phyloP scores from a whole-genome alignment of 192 early-diverging fungal genomes.

The Umbelopsis ramanniana region DNA sequence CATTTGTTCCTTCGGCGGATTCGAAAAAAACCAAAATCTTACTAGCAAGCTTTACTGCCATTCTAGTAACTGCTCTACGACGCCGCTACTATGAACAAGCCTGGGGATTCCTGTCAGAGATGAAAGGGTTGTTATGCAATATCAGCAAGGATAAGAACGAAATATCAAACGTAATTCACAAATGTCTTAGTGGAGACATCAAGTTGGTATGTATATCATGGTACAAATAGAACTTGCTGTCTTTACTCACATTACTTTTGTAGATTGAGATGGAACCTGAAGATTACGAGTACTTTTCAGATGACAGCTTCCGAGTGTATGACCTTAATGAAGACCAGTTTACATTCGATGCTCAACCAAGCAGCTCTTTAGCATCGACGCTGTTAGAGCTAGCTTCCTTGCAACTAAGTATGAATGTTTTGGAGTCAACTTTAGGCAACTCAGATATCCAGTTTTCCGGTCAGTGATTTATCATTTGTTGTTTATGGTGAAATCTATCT shows the following conservation, averaged over 20 bases:
- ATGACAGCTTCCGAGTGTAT: conserved; percentile 39
- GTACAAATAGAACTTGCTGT: too few species aligned
- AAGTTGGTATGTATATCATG: neutral
- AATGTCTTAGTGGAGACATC: neutral
- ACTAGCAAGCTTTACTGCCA: conserved; percentile 33
- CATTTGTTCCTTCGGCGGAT: neutral
- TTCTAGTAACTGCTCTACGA: conserved; percentile 30
- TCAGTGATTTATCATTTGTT: neutral
- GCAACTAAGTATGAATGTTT: conserved; percentile 12
- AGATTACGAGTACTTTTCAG: conserved; percentile 42
- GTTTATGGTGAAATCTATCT: neutral
- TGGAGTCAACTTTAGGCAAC: conserved; percentile 39
- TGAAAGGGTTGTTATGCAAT: conserved; percentile 2
- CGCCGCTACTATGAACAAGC: conserved; percentile 43
- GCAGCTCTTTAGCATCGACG: conserved; percentile 26
- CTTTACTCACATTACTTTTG: neutral
- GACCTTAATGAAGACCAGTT: conserved; percentile 42
- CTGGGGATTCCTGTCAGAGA: conserved; percentile 34
- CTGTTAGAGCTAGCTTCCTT: conserved; percentile 42
- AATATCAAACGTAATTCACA: neutral
- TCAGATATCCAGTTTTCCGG: conserved; percentile 16
- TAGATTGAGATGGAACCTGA: conserved; percentile 42
- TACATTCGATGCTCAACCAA: conserved; percentile 13
- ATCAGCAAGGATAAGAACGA: neutral
- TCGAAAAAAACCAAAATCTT: conserved; percentile 29